Percentiles rank a stretch among this genome's conserved stretches.
Conservation (phyloP, 2,329 filamentous ascomycete species). For the Cytospora leucostoma region DNA sequence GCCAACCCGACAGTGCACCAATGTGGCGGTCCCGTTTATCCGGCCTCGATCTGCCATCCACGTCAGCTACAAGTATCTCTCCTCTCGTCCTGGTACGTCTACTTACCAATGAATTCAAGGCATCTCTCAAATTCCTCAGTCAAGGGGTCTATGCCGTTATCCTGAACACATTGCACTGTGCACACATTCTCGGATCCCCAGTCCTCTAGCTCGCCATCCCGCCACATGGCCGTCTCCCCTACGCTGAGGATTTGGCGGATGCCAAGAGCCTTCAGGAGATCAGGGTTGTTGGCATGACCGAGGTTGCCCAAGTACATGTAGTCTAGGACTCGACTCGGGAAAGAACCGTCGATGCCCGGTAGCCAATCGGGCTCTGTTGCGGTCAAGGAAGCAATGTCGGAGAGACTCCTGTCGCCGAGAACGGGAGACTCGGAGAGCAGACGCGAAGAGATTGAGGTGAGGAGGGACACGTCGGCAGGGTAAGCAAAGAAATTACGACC, state of each 20-base stretch:
- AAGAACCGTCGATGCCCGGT: slow-evolving; percentile 78
- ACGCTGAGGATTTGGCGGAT: slow-evolving; percentile 89
- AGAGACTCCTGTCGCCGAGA: slow-evolving; percentile 49
- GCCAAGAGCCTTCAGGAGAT: slow-evolving; percentile 74
- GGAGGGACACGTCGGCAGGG: slow-evolving; percentile 79
- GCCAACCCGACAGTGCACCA: slow-evolving; percentile 95
- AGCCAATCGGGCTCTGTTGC: slow-evolving; percentile 77
- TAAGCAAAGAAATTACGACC: slow-evolving; percentile 96
- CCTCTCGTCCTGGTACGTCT: background rate
- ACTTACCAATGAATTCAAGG: slow-evolving; percentile 87
- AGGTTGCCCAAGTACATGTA: slow-evolving; percentile 98
- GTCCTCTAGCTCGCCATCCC: slow-evolving; percentile 64
- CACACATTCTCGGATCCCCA: slow-evolving; percentile 82
- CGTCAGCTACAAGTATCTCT: slow-evolving; percentile 10
- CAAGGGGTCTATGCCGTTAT: slow-evolving; percentile 93
- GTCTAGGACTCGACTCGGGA: slow-evolving; percentile 84
- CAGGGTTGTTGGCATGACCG: slow-evolving; percentile 90
- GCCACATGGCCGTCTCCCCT: slow-evolving; percentile 85
- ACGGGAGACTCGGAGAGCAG: slow-evolving; percentile 72
- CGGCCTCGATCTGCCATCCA: slow-evolving; percentile 70
- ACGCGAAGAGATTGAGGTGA: slow-evolving; percentile 75
- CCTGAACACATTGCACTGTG: slow-evolving; percentile 82
- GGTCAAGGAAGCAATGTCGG: slow-evolving; percentile 55
- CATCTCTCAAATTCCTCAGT: slow-evolving; percentile 84
- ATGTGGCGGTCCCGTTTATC: slow-evolving; percentile 74